phyloP scores from a whole-genome alignment of 768 basidiomycete species.

The Kwoniella sp. region DNA sequence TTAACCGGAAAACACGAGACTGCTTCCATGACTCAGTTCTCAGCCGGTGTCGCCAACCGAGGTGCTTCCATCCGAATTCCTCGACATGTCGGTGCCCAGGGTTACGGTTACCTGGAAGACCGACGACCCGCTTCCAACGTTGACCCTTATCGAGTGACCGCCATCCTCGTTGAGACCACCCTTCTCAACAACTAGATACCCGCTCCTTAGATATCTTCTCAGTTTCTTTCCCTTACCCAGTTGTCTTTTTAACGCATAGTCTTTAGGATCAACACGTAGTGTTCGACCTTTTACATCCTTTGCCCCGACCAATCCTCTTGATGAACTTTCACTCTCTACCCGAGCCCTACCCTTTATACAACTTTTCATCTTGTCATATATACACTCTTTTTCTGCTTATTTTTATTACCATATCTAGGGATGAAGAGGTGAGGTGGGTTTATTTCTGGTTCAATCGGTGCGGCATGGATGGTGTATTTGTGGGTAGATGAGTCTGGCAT shows the following conservation, averaged over 20 bases:
- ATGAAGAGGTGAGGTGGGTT: conserved; percentile 3
- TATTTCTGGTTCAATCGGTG: background rate
- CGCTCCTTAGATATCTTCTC: background rate
- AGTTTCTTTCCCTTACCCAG: background rate
- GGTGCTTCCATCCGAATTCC: conserved; percentile 83
- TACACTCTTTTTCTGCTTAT: background rate
- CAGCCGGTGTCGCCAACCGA: conserved; percentile 94
- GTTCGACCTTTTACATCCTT: conserved; percentile 3
- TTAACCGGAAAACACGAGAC: conserved; percentile 98
- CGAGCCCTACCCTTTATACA: background rate
- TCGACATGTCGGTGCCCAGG: conserved; percentile 85
- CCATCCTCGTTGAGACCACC: conserved; percentile 69
- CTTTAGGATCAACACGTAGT: background rate
- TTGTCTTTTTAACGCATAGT: conserved; percentile 3
- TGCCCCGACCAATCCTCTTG: conserved; percentile 5
- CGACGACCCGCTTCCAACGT: conserved; percentile 98
- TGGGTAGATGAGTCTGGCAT: conserved; percentile 12
- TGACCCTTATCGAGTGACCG: conserved; percentile 93
- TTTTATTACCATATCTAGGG: background rate
- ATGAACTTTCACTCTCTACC: conserved; percentile 2
- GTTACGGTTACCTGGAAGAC: conserved; percentile 94
- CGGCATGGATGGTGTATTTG: conserved; percentile 4
- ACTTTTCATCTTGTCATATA: background rate
- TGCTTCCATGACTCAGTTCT: conserved; percentile 86
- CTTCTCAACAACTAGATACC: conserved; percentile 44